These are phyloP conservation scores for Lepiota subincarnata DNA, from an alignment of 768 basidiomycete genomes.

Conservation along the genomic window DNA sequence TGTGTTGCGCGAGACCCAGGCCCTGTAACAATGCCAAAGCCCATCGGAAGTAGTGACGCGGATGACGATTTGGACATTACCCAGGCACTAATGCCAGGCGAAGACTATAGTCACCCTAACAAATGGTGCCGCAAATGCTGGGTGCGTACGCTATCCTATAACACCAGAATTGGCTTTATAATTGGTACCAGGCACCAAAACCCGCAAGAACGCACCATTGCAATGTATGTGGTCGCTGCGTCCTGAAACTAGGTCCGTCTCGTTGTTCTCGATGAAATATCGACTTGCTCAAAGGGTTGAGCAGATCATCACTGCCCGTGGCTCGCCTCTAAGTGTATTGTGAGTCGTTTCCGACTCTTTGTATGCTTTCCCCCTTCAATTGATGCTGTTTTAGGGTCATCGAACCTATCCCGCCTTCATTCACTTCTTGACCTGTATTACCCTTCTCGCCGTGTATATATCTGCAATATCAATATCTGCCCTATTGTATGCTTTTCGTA, in stretches of 20 bases:
- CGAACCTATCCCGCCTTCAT: slow-evolving; percentile 82
- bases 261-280: not conserved
- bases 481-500: slow-evolving; percentile 61
- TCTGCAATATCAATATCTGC: slow-evolving; percentile 47
- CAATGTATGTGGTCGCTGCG: slow-evolving; percentile 67
- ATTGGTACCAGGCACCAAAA: slow-evolving; percentile 50
- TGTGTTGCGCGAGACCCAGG: slow-evolving; percentile 76
- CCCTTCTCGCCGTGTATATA: slow-evolving; percentile 60
- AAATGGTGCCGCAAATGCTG: slow-evolving; percentile 80
- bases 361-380: not conserved
- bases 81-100: slow-evolving; percentile 55
- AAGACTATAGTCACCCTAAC: slow-evolving; percentile 45
- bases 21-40: slow-evolving; percentile 35
- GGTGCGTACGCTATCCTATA: slow-evolving; percentile 29
- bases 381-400: slow-evolving; percentile 52
- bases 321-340: slow-evolving; percentile 75
- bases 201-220: slow-evolving; percentile 83
- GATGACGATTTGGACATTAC: slow-evolving; percentile 43
- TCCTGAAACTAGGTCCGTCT: slow-evolving; percentile 77
- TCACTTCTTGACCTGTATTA: slow-evolving; percentile 67
- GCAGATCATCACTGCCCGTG: slow-evolving; percentile 87
- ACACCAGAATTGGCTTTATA: not conserved
- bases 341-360: slow-evolving; percentile 29
- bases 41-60: slow-evolving; percentile 19
- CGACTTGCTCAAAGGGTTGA: slow-evolving; percentile 10